Evolutionary conservation across 352 stramenopile species (phyloP).

Genomic region (Phytopythium ostracodes): DNA sequence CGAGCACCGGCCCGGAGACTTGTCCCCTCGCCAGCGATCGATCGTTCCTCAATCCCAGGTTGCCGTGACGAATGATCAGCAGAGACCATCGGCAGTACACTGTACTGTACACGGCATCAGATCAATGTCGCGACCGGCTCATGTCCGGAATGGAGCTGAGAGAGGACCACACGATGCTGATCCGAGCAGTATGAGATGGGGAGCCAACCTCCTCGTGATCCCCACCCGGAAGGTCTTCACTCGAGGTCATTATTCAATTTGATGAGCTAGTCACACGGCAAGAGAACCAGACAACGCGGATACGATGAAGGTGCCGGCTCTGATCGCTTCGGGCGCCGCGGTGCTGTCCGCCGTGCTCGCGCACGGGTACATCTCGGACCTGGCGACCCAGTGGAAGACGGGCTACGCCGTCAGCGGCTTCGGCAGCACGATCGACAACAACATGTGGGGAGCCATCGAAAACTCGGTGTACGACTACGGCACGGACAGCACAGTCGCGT

Average conservation of each 20-base stretch:
- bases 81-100: too few species aligned
- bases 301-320: slow-evolving; percentile 21
- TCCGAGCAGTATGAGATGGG: too few species aligned
- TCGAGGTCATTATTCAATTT: slow-evolving; percentile 14
- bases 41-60: background rate
- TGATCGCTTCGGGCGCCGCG: slow-evolving; percentile 9
- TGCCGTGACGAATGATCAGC: too few species aligned
- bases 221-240: background rate
- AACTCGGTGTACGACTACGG: slow-evolving; percentile 37
- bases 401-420: slow-evolving; percentile 39
- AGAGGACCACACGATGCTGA: background rate
- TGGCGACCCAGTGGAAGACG: slow-evolving; percentile 27
- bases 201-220: background rate
- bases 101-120: too few species aligned
- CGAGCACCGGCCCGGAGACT: too few species aligned
- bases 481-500: slow-evolving; percentile 26
- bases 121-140: too few species aligned
- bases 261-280: background rate
- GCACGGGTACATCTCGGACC: slow-evolving; percentile 38
- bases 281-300: background rate
- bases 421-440: slow-evolving; percentile 37
- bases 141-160: background rate
- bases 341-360: slow-evolving; percentile 16
- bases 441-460: slow-evolving; percentile 35
- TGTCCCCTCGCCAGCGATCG: too few species aligned